These are phyloP conservation scores for Hypoxylon intermedium DNA, from an alignment of 495 filamentous ascomycete species.

Conservation along the genomic window DNA sequence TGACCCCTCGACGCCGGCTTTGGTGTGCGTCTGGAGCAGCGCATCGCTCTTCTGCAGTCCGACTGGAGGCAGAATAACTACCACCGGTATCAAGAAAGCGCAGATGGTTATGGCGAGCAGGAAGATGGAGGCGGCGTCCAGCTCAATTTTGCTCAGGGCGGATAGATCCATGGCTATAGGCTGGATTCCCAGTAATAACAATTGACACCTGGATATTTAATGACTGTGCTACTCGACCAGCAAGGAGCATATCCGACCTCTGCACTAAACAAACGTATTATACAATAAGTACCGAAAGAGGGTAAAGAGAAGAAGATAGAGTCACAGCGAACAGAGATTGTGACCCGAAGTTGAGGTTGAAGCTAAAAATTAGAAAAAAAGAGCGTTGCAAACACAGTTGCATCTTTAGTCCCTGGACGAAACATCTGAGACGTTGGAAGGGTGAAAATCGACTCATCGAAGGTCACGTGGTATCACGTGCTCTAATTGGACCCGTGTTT, in stretches of 20 bases:
- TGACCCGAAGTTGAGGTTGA: neutral
- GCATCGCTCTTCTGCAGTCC: slow-evolving; percentile 56
- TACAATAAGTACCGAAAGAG: neutral
- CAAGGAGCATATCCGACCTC: slow-evolving; percentile 27
- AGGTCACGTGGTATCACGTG: slow-evolving; percentile 2
- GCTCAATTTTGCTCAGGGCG: slow-evolving; percentile 19
- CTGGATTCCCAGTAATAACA: slow-evolving; percentile 17
- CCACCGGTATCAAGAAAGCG: slow-evolving; percentile 56
- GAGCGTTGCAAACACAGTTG: slow-evolving; percentile 11
- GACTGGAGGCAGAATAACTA: slow-evolving; percentile 55
- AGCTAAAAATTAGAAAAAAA: slow-evolving; percentile 11
- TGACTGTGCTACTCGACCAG: slow-evolving; percentile 32
- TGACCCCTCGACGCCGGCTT: slow-evolving; percentile 45
- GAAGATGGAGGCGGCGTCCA: slow-evolving; percentile 45
- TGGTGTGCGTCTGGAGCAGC: slow-evolving; percentile 53
- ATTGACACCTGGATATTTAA: slow-evolving; percentile 6
- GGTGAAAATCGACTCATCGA: slow-evolving; percentile 20
- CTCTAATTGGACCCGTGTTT: neutral
- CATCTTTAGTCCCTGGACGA: slow-evolving; percentile 26
- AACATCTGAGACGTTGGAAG: slow-evolving; percentile 28
- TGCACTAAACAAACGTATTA: slow-evolving; percentile 1
- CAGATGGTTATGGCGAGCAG: slow-evolving; percentile 54
- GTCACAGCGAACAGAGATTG: neutral
- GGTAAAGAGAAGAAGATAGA: slow-evolving; percentile 13
- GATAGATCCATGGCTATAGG: slow-evolving; percentile 24